These are phyloP conservation scores for Mortierella sp. DNA, from an alignment of 371 early-diverging fungal species.

Conservation along the genomic window DNA sequence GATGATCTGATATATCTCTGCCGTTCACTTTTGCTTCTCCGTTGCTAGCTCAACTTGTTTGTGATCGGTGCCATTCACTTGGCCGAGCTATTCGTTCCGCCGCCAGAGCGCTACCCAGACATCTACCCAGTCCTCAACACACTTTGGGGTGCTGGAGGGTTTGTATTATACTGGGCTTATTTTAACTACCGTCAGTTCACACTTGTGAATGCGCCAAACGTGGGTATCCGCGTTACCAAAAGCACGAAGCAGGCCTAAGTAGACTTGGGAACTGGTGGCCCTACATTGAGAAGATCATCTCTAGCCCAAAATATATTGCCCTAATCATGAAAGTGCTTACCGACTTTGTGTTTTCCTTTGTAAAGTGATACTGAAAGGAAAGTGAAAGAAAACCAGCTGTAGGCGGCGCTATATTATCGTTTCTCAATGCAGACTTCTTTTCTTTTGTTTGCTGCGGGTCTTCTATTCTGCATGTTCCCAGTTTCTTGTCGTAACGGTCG, in stretches of 20 bases:
- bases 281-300: too few relatives aligned
- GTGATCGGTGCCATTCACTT: conserved; percentile 69
- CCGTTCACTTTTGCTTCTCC: neutral
- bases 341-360: too few relatives aligned
- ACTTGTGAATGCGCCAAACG: conserved; percentile 25
- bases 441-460: too few relatives aligned
- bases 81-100: conserved; percentile 70
- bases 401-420: too few relatives aligned
- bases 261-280: too few relatives aligned
- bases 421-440: too few relatives aligned
- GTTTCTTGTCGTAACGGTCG: too few relatives aligned
- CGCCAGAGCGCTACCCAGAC: conserved; percentile 77
- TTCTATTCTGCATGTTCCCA: too few relatives aligned
- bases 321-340: too few relatives aligned
- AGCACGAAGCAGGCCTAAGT: conserved; percentile 13
- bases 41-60: conserved; percentile 58
- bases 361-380: too few relatives aligned
- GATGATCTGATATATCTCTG: neutral
- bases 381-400: too few relatives aligned
- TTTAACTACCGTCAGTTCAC: conserved; percentile 72
- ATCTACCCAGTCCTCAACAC: conserved; percentile 83
- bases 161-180: conserved; percentile 68
- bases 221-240: conserved; percentile 34
- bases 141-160: conserved; percentile 72
- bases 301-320: too few relatives aligned